A percentile compares a stretch with the other conserved stretches of the same genome.
Conservation (phyloP, 495 filamentous ascomycete genomes). For the Durotheca rogersii region DNA sequence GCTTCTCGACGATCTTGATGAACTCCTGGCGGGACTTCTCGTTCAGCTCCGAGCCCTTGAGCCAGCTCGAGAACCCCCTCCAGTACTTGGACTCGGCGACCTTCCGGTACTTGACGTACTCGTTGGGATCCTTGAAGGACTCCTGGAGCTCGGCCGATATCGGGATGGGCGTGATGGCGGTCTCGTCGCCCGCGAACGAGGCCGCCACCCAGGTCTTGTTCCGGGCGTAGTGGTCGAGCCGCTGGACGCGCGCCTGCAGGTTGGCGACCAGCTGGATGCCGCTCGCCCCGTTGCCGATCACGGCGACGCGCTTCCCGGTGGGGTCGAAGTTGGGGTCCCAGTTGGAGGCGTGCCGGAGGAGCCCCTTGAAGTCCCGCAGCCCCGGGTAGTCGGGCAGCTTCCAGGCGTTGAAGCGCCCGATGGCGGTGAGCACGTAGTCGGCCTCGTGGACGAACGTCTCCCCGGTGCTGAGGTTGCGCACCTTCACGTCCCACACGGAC, state of each 20-base stretch:
- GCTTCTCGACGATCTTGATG: conserved; percentile 52
- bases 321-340: conserved; percentile 56
- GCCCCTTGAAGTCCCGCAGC: conserved; percentile 56
- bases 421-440: conserved; percentile 57
- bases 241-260: conserved; percentile 52
- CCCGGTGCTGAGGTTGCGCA: conserved; percentile 35
- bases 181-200: conserved; percentile 44
- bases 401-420: conserved; percentile 58
- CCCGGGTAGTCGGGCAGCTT: conserved; percentile 59
- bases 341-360: conserved; percentile 52
- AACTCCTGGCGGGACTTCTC: conserved; percentile 49
- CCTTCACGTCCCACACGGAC: conserved; percentile 53
- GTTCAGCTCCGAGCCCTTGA: conserved; percentile 57
- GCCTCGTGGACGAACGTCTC: conserved; percentile 37
- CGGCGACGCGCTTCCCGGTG: conserved; percentile 48
- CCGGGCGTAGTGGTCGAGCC: conserved; percentile 64
- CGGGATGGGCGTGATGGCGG: conserved; percentile 47
- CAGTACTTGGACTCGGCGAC: conserved; percentile 59
- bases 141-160: conserved; percentile 51
- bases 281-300: conserved; percentile 62
- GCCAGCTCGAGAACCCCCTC: conserved; percentile 55
- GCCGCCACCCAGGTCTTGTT: conserved; percentile 70
- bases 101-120: conserved; percentile 47
- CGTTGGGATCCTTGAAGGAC: conserved; percentile 44
- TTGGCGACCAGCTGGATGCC: conserved; percentile 61